Conservation (phyloP, 305 asterid species). For the Nicotiana rustica region DNA sequence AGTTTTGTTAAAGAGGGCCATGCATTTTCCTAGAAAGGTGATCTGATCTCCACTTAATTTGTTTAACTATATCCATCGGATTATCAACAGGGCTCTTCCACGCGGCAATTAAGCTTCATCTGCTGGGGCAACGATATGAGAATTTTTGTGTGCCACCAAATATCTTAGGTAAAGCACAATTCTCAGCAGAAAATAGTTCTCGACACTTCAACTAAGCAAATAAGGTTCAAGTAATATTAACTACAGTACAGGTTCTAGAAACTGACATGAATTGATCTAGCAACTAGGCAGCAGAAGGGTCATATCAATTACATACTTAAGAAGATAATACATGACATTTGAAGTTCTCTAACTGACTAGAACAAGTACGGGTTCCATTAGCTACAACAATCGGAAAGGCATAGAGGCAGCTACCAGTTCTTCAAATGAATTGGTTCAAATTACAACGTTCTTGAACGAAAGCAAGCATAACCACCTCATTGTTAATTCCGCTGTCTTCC, state of each 20-base stretch:
- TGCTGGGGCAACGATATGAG: background rate
- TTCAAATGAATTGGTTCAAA: background rate
- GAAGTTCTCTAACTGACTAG: background rate
- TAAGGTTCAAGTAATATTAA: background rate
- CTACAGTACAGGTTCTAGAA: background rate
- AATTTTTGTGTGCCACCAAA: background rate
- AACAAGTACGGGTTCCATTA: background rate
- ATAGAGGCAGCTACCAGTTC: background rate
- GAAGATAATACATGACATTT: conserved; percentile 1
- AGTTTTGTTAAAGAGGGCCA: background rate
- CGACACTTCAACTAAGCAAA: background rate
- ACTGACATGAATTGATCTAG: conserved; percentile 10
- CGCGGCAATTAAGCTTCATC: background rate
- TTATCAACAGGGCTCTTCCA: background rate
- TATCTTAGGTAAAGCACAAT: background rate
- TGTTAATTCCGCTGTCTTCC: background rate
- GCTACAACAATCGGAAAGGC: conserved; percentile 7
- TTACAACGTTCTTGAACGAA: background rate
- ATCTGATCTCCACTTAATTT: background rate
- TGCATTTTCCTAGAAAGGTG: background rate
- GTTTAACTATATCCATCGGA: background rate
- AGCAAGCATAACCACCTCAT: conserved; percentile 17
- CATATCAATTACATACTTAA: background rate
- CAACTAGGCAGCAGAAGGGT: conserved; percentile 22
- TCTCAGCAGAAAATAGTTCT: background rate